Evolutionary conservation across 768 basidiomycete species (phyloP), one percentile per base, ranked within the genome.

Genomic region (Boletus eberwhitei): DNA sequence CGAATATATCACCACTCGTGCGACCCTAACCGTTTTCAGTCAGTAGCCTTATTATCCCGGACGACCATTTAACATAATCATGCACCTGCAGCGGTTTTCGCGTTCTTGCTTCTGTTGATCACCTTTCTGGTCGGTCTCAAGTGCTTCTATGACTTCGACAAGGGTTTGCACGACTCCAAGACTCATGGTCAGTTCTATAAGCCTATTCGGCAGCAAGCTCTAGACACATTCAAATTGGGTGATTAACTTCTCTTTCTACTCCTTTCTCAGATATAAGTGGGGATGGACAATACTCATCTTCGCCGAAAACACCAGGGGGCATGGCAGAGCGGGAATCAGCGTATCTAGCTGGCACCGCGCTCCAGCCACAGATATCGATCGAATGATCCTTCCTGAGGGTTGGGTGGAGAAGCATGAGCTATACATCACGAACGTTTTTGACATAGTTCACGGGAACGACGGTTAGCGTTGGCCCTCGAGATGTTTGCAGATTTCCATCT

Each of bases 11-110:
- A 83, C 88, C n/a, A 92, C 90, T 19, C 79, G 90, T 49, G 85
- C 83, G 48, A 89, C 91, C 8, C 74, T 93, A 13, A 90, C 90
- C 5, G 78, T 84, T 31, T 93, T 93, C 76, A 89, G 91, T 93
- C 64, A 46, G 82, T 75, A 26, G 11, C 31, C 13, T 47, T 24
- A 4, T 53, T 14, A 32, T 47, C n/a, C 12, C 13, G 4, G 26
- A 7, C n/a, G 16, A 29, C 22, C 34, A 29, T 35, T 43, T 32
- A 22, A 42, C 45, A 57, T 39, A 55, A 46, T 8, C 4, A 35
- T 48, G 17, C 29, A 34, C 46, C 19, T 9, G 34, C 58, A 93
- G 91, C 88, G 22, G 80, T 91, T 57, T 77, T 86, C 49, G 83
- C 90, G 1, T 90, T 93, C 72, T 50, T 93, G 16, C 76, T 93